Evolutionary conservation across 2,329 filamentous ascomycete species (phyloP).

Genomic region (Fusarium sterilihyphosum): DNA sequence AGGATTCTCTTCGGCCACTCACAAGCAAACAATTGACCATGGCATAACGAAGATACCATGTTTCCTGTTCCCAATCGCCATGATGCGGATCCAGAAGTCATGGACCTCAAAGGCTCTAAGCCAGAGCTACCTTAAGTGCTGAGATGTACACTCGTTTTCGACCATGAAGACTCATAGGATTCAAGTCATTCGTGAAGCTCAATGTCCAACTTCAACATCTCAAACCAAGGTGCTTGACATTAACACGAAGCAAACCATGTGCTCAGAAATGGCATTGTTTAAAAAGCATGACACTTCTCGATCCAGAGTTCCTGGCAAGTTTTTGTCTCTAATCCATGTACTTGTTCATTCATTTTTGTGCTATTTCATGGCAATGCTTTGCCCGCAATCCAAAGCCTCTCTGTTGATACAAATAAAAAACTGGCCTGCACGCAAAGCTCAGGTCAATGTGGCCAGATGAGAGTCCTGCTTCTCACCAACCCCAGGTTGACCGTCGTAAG

Average conservation of each 20-base stretch:
- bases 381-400: not conserved
- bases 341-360: not conserved
- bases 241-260: not conserved
- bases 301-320: not conserved
- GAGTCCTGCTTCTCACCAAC: not conserved
- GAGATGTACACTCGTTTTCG: not conserved
- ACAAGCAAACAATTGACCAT: slow-evolving; percentile 26
- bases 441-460: not conserved
- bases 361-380: not conserved
- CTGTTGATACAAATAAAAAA: not conserved
- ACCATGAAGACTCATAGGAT: not conserved
- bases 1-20: slow-evolving; percentile 11
- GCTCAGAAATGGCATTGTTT: not conserved
- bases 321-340: not conserved
- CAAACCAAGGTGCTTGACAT: not conserved
- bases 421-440: not conserved
- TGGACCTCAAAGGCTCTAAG: not conserved
- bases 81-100: not conserved
- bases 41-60: not conserved
- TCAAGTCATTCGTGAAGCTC: not conserved
- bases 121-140: not conserved
- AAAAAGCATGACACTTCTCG: not conserved
- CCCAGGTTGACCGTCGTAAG: not conserved
- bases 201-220: not conserved
- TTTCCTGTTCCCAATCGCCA: not conserved